phyloP scores from a whole-genome alignment of 768 basidiomycete genomes.

The Pleurotus platypus region DNA sequence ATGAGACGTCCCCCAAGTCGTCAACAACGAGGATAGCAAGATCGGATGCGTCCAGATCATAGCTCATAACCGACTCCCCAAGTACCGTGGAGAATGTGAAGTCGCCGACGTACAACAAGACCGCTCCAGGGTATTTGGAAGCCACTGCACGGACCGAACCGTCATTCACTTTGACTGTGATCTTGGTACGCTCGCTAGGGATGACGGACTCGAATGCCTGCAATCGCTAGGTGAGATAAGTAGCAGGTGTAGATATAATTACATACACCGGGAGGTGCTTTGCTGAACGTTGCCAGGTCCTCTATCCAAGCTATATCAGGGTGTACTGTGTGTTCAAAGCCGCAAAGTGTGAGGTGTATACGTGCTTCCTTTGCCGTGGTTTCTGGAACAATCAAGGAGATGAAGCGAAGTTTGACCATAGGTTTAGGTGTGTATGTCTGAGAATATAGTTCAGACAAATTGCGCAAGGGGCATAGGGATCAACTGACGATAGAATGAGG shows the following conservation, averaged over 20 bases:
- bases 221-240: too few species aligned
- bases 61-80: constrained; percentile 58
- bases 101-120: constrained; percentile 65
- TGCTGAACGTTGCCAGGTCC: constrained; percentile 62
- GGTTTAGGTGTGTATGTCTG: constrained; percentile 47
- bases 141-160: constrained; percentile 62
- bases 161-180: constrained; percentile 64
- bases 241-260: neutral
- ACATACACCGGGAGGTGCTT: constrained; percentile 87
- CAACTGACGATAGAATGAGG: constrained; percentile 55
- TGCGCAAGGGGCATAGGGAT: too few species aligned
- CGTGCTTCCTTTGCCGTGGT: constrained; percentile 76
- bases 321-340: constrained; percentile 58
- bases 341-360: constrained; percentile 58
- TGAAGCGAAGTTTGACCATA: constrained; percentile 61
- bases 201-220: constrained; percentile 90
- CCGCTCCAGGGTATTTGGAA: constrained; percentile 55
- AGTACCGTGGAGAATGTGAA: constrained; percentile 68
- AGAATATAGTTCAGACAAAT: constrained; percentile 4
- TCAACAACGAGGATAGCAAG: constrained; percentile 45
- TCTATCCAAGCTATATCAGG: constrained; percentile 61
- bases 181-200: constrained; percentile 79
- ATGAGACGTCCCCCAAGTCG: constrained; percentile 21
- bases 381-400: constrained; percentile 56
- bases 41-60: constrained; percentile 45